Evolutionary conservation across 1,284 basidiomycete genomes (phyloP).

Genomic region (Sanguinoderma infundibulare): DNA sequence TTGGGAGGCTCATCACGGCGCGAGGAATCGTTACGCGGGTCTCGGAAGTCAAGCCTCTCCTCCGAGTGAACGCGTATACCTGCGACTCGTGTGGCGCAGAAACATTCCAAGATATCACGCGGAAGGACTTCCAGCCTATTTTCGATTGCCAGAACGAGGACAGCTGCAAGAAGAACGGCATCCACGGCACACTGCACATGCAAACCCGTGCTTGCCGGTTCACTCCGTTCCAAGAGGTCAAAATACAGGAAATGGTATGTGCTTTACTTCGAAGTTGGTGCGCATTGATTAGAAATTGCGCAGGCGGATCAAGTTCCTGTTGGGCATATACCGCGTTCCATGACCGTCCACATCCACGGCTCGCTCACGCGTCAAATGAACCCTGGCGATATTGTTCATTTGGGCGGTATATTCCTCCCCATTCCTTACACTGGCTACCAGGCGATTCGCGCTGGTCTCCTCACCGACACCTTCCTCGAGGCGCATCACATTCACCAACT

Average conservation of each 20-base stretch:
- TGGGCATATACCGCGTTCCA: slow-evolving; percentile 97
- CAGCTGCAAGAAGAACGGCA: slow-evolving; percentile 87
- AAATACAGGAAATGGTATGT: slow-evolving; percentile 97
- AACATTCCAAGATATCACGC: slow-evolving; percentile 98
- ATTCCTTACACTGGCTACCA: slow-evolving; percentile 90
- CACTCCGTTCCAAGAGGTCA: slow-evolving; percentile 98
- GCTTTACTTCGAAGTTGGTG: too few relatives aligned
- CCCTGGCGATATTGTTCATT: slow-evolving; percentile 94
- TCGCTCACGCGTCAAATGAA: slow-evolving; percentile 90
- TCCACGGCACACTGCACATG: slow-evolving; percentile 93
- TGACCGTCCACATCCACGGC: slow-evolving; percentile 95
- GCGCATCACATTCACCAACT: slow-evolving; percentile 91
- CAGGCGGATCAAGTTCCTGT: slow-evolving; percentile 99
- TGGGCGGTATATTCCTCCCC: slow-evolving; percentile 91
- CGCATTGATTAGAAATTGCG: not conserved
- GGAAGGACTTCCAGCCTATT: slow-evolving; percentile 91
- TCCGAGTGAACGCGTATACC: slow-evolving; percentile 98
- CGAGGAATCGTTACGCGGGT: slow-evolving; percentile 98
- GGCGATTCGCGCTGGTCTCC: slow-evolving; percentile 89
- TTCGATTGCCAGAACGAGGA: slow-evolving; percentile 83
- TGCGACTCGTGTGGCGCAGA: slow-evolving; percentile 99
- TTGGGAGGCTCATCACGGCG: slow-evolving; percentile 94
- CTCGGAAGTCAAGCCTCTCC: slow-evolving; percentile 97
- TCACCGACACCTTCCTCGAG: slow-evolving; percentile 98
- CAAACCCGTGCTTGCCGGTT: slow-evolving; percentile 98